phyloP scores from a whole-genome alignment of 2,329 filamentous ascomycete species.

The Fusarium sp. region DNA sequence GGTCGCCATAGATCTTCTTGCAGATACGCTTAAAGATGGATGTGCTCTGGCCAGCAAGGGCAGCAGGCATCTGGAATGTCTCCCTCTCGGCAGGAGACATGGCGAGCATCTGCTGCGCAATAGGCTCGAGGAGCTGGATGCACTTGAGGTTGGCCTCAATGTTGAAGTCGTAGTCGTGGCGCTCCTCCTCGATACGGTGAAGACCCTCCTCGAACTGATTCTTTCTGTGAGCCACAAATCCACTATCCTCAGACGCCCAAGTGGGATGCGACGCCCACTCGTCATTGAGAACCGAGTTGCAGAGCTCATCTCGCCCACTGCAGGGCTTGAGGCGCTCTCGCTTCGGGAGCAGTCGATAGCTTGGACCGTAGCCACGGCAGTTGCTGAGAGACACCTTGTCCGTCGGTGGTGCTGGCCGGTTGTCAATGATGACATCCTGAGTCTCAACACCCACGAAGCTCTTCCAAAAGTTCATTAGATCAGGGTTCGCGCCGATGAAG shows the following conservation, averaged over 20 bases:
- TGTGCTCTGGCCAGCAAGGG: slow-evolving; percentile 91
- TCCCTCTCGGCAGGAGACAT: slow-evolving; percentile 80
- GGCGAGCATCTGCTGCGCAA: slow-evolving; percentile 88
- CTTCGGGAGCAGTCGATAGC: slow-evolving; percentile 92
- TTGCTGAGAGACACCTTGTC: slow-evolving; percentile 94
- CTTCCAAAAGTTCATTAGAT: slow-evolving; percentile 91
- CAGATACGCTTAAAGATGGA: slow-evolving; percentile 97
- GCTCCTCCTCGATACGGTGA: slow-evolving; percentile 96
- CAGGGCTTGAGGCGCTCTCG: slow-evolving; percentile 91
- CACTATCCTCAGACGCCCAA: slow-evolving; percentile 98
- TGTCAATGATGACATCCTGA: slow-evolving; percentile 82
- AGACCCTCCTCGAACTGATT: slow-evolving; percentile 95
- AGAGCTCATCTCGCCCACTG: slow-evolving; percentile 94
- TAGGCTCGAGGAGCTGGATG: slow-evolving; percentile 94
- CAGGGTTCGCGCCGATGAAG: slow-evolving; percentile 89
- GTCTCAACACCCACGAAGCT: slow-evolving; percentile 83
- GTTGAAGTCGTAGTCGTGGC: slow-evolving; percentile 98
- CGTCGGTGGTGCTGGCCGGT: slow-evolving; percentile 78
- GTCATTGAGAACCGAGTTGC: slow-evolving; percentile 92
- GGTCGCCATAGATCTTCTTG: slow-evolving; percentile 96
- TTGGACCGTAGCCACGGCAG: slow-evolving; percentile 94
- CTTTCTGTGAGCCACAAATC: slow-evolving; percentile 97
- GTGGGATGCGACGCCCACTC: slow-evolving; percentile 99
- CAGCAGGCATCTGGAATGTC: slow-evolving; percentile 82
- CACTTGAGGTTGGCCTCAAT: slow-evolving; percentile 96